Percentiles rank a stretch among this genome's conserved stretches.
These are phyloP conservation scores for Diplodia scrobiculata DNA, from an alignment of 2,329 filamentous ascomycete genomes.

Conservation along the genomic window DNA sequence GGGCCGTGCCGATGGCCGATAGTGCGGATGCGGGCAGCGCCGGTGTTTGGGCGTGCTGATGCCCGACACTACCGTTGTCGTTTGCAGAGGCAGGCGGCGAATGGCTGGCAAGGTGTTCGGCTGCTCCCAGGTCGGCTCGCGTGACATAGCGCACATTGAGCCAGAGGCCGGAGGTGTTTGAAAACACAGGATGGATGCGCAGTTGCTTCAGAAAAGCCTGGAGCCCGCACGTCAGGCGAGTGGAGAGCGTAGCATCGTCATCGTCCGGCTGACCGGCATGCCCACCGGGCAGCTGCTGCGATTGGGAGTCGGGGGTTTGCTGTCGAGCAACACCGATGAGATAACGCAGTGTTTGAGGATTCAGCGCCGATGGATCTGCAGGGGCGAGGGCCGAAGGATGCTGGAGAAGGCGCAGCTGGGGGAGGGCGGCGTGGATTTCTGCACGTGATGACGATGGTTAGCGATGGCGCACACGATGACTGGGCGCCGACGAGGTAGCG, in stretches of 20 bases:
- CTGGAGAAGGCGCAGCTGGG: slow-evolving; percentile 10
- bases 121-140: slow-evolving; percentile 2
- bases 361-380: background rate
- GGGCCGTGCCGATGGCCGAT: slow-evolving; percentile 9
- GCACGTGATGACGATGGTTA: slow-evolving; percentile 16
- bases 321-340: slow-evolving; percentile 10
- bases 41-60: background rate
- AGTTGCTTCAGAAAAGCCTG: slow-evolving; percentile 19
- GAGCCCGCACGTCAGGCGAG: slow-evolving; percentile 16
- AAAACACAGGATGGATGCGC: slow-evolving; percentile 5
- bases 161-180: slow-evolving; percentile 11
- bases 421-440: slow-evolving; percentile 27
- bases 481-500: background rate
- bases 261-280: background rate
- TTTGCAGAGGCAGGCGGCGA: background rate
- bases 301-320: background rate
- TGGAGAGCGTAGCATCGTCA: background rate
- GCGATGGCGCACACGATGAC: background rate
- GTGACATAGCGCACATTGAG: slow-evolving; percentile 23
- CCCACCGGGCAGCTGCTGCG: background rate
- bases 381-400: slow-evolving; percentile 20
- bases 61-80: background rate
- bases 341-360: slow-evolving; percentile 14
- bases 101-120: background rate
- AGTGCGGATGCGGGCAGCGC: slow-evolving; percentile 17